Conservation (phyloP, 1,284 basidiomycete genomes). For the Fomes fomentarius region DNA sequence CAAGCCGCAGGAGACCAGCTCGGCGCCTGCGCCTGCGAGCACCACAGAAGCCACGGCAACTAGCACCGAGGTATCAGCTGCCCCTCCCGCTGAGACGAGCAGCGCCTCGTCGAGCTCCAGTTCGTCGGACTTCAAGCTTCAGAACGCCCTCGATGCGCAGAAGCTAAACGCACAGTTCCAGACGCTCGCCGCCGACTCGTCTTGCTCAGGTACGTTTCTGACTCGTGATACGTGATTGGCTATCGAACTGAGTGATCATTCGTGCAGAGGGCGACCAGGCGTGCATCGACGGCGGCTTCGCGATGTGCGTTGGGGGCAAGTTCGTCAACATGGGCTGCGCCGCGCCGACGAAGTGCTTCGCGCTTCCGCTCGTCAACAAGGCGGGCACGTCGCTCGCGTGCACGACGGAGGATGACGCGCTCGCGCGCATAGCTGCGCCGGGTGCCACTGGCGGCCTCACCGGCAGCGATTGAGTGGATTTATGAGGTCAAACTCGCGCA, state of each 20-base stretch:
- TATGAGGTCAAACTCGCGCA: too few relatives aligned
- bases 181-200: constrained; percentile 40
- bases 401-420: constrained; percentile 52
- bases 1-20: constrained; percentile 12
- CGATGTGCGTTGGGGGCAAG: constrained; percentile 47
- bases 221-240: background rate
- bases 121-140: constrained; percentile 39
- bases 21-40: constrained; percentile 15
- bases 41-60: background rate
- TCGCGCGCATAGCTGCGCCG: constrained; percentile 52
- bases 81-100: constrained; percentile 15
- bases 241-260: background rate
- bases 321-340: constrained; percentile 49
- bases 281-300: constrained; percentile 37
- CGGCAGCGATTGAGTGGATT: constrained; percentile 28
- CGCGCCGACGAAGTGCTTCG: constrained; percentile 46
- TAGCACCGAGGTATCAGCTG: background rate
- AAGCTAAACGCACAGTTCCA: constrained; percentile 53
- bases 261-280: constrained; percentile 44
- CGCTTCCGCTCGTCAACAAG: constrained; percentile 61
- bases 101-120: constrained; percentile 18
- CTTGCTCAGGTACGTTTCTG: constrained; percentile 39
- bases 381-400: constrained; percentile 61
- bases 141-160: constrained; percentile 54
- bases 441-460: constrained; percentile 47